Base-by-base conservation (phyloP, 441 rosid species). In the Capsella rubella region DNA sequence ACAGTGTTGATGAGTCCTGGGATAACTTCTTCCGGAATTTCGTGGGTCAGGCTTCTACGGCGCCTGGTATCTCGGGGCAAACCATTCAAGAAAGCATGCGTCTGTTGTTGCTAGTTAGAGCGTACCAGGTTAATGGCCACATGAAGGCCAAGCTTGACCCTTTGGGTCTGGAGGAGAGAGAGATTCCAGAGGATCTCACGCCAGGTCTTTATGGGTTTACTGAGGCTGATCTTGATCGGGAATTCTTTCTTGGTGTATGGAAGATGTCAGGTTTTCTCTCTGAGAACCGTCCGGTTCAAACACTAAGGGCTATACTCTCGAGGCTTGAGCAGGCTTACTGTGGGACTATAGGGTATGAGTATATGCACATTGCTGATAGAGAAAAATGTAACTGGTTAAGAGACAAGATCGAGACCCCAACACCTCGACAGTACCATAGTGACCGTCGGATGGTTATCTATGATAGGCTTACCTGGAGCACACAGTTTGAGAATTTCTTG, bases 31-130 rank as follows among this genome's bases (percentile, higher is more conserved):
- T 95, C 39, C 77, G 97, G 63, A 95, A 95, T 16, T 95, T 95
- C 78, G 93, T 92, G 47, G 99, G 97, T 54, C 97, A 92, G 83
- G 93, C 97, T n/a, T 85, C 94, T 3, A 89, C 97, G 10, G 87
- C 97, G 5, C 94, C 94, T 13, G 98, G 99, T 52, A 86, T 95
- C 81, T 95, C 99, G 0, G 97, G 99, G 28, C 99, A 95, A 79
- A 95, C 97, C 5, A 95, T 95, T 72, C 95, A 92, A 81, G 99
- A 95, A 81, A 95, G 99, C 75, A 95, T 92, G 99, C 97, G 96
- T 4, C 62, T 95, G 74, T 47, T 95, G 81, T 76, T 95, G 72
- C 76, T 95, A 13, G 93, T 95, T 61, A 89, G 97, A 80, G 97
- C 99, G 74, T 92, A 95, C 74, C 99, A 92, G 83, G 99, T 95